Evolutionary conservation across 192 early-diverging fungal genomes (phyloP), one percentile per base, ranked within the genome.

Genomic region (Gonapodya sp.): DNA sequence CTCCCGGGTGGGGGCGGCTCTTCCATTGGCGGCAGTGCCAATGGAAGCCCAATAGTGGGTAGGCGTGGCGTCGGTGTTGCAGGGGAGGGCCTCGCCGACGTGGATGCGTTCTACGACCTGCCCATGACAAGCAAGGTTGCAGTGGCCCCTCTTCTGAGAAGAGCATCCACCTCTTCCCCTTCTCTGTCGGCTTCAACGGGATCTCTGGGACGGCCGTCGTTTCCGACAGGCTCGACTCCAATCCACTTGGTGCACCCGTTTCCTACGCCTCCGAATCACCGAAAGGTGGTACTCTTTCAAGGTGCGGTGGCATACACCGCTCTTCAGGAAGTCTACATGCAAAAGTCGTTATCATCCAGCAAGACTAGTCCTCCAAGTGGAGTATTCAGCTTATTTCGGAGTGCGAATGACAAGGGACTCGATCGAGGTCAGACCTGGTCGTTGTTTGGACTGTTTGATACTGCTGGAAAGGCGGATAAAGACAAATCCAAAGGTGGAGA

Each of bases 291-390:
- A 31, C 81, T 97, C 72, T 97, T 97, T 87, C 95, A 97, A 84
- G 96, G 96, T n/a, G 95, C 96, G 0, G 95, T 94, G 18, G 92
- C 94, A 73, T 97, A 90, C 81, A 87, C 90, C 35, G 91, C 91
- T n/a, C 88, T 97, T 1, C 81, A 94, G 37, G 94, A 95, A 74
- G 93, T 94, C 64, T 97, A 94, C 84, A 88, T 93, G 81, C 92
- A 95, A 82, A 94, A 93, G 82, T 2, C 34, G 31, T 77, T 33
- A 2, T 18, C 30, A 16, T 14, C 18, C 8, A 34, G 8, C 8
- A 8, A 14, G 18, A 33, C 18, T 2, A 31, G 2, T 32, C 18
- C 75, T 8, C 75, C 18, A 33, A 8, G 18, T 77, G 75, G 30
- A 34, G 8, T 77, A 33, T 77, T 77, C 34, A 33, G 75, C 2